phyloP scores from a whole-genome alignment of 78 protist genomes.

The Dictyostelium citrinum region DNA sequence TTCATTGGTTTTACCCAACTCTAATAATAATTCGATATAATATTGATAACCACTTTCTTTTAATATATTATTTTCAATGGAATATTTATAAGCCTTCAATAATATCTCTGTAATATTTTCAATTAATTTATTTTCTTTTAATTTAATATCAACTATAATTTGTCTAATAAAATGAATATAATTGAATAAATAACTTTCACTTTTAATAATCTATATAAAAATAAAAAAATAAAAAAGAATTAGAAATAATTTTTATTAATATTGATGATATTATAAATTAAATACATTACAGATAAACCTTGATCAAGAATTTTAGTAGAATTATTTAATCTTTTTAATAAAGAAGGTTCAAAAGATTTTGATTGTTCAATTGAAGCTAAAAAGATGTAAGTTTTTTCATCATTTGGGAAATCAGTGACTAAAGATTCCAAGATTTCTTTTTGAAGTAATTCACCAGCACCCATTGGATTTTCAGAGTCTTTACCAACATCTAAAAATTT shows the following conservation, averaged over 20 bases:
- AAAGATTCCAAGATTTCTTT: conserved; percentile 9
- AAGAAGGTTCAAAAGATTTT: neutral
- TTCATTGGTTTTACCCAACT: neutral
- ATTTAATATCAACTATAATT: neutral
- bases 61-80: neutral
- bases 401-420: conserved; percentile 7
- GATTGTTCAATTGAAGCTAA: conserved; percentile 22
- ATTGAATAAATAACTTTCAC: neutral
- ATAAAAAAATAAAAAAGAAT: neutral
- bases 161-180: neutral
- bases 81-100: neutral
- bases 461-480: neutral
- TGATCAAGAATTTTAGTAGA: neutral
- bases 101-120: conserved; percentile 9
- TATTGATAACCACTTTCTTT: conserved; percentile 10
- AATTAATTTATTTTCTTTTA: neutral
- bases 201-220: neutral
- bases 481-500: conserved; percentile 25
- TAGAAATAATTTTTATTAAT: too few species aligned
- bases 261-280: too few species aligned
- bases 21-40: conserved; percentile 8
- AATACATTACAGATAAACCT: neutral
- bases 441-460: conserved; percentile 19
- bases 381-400: conserved; percentile 12
- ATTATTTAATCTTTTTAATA: neutral